Base-by-base conservation (phyloP, 805 yeast species). In the Candida easanensis region DNA sequence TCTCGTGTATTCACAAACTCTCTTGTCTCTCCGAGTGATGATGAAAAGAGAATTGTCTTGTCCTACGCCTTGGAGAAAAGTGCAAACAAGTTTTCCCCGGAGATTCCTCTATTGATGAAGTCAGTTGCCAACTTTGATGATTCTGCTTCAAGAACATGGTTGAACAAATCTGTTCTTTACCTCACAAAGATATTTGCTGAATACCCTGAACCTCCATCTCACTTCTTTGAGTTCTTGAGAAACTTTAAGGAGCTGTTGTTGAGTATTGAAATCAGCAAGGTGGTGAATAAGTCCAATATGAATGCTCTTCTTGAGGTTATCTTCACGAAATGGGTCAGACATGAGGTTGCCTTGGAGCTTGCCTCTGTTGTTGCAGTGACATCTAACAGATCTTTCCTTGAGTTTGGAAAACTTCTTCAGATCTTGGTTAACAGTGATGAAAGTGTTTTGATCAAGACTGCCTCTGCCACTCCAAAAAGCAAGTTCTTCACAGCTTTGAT, bases 301-400 rank as follows among this genome's bases (percentile, higher is more conserved):
- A 79, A 82, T 49, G 68, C 91, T 0, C 87, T 84, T 46, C 56
- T 84, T 23, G 89, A 85, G 57, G 86, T 76, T 4, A 54, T 83
- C 10, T 65, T 84, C 22, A 66, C 66, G 1, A 52, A 58, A 27
- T 84, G 88, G 84, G 54, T 77, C 1, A 49, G 52, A 13, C 50
- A 70, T 21, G 60, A 54, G 2, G 45, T 46, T 0, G 68, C 77
- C n/a, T 54, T 86, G 50, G 67, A 71, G 32, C 76, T 81, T 54
- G 64, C 69, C 3, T 51, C 64, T 31, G 46, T 77, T 1, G 16
- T 71, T 7, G 53, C 79, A 14, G 44, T 70, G 31, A 51, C 68
- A 2, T 72, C 72, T 2, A 53, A 63, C 1, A 64, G 58, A 31
- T 61, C 58, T 21, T 54, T 52, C 16, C 63, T 74, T 36, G 73